Base-by-base conservation (phyloP, 1,139 yeast genomes). In the Geotrichum aggregatum region DNA sequence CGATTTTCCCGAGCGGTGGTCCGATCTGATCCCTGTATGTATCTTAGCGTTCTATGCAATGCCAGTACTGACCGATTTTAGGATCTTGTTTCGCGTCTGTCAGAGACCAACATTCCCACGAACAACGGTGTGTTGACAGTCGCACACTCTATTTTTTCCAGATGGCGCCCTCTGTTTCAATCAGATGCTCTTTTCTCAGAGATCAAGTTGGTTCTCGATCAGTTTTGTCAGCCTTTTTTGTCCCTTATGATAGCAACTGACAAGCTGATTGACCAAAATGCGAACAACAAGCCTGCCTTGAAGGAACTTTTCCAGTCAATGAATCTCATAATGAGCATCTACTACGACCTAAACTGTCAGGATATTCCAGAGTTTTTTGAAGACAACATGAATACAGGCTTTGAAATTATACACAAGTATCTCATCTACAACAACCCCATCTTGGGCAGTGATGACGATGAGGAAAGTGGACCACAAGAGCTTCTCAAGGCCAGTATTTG, bases 281-380 rank as follows among this genome's bases (percentile, higher is more conserved):
- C 63, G n/a, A 58, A 61, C 4, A 64, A 69, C 46, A 74, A 76
- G 58, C 73, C 72, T 46, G 79, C 79, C 0, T 72, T 79, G 47
- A 70, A 82, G 55, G 68, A 65, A 44, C 76, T 84, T 50, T 78
- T 89, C 60, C 94, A 87, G 44, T 87, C 87, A 55, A 70, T 91
- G 61, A 72, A 85, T 48, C 70, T 89, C 31, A 73, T 91, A 56
- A 72, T 85, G 39, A 92, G 91, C 66, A 79, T 94, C 44, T 94
- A 87, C 67, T 88, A 83, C 65, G 99, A 94, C 68, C 80, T 94
- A 63, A 94, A 92, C 68, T 91, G 97, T 70, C 98, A 94, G 71
- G 98, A 94, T 71, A 84, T 94, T 52, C 98, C 99, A 1, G 98
- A 91, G 68, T 92, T 91, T 66, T 94, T 94, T 66, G 99, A 94